Evolutionary conservation across 2,329 filamentous ascomycete species (phyloP).

Genomic region (Talaromyces piceae): DNA sequence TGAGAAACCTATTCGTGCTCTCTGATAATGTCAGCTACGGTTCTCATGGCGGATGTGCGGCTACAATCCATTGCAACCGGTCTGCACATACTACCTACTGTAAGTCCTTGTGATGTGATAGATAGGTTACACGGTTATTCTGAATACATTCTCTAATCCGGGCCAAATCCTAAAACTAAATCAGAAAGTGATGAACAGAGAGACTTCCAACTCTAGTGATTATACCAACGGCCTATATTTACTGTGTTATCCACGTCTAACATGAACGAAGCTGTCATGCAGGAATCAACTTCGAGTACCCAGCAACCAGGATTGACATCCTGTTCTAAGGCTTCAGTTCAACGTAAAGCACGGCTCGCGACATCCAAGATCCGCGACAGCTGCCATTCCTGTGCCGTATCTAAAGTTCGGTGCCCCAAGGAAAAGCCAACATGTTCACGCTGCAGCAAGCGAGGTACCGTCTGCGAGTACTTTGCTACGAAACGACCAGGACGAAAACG

Average conservation of each 20-base stretch:
- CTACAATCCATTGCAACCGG: too few species aligned
- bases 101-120: too few species aligned
- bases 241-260: background rate
- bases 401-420: constrained; percentile 22
- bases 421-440: constrained; percentile 21
- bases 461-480: constrained; percentile 26
- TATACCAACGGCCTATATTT: background rate
- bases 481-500: constrained; percentile 22
- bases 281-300: background rate
- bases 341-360: background rate
- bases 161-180: background rate
- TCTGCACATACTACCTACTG: too few species aligned
- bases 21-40: too few species aligned
- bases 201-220: background rate
- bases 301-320: background rate
- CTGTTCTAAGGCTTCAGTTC: background rate
- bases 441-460: constrained; percentile 22
- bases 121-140: background rate
- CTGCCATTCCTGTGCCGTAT: constrained; percentile 30
- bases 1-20: too few species aligned
- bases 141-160: background rate
- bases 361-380: constrained; percentile 27
- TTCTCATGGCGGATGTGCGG: too few species aligned
- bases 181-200: background rate
- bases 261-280: background rate